phyloP scores from a whole-genome alignment of 108 stramenopile species.

The Cyclotella baltica region DNA sequence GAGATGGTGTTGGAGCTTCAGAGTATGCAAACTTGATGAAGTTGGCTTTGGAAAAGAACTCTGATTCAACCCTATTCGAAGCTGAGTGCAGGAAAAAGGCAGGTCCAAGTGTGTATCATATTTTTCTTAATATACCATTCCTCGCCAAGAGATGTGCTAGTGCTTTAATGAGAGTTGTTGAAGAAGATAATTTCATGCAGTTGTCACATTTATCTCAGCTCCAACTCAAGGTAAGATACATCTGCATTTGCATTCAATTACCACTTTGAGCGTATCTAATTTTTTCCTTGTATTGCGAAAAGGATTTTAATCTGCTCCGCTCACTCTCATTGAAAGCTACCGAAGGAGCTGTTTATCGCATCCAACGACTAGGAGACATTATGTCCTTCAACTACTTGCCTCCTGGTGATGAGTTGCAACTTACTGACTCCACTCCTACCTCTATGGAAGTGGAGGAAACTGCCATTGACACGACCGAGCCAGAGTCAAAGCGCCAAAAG shows the following conservation, averaged over 20 bases:
- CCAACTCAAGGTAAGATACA: constrained; percentile 48
- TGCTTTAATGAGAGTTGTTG: constrained; percentile 54
- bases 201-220: constrained; percentile 71
- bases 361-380: constrained; percentile 69
- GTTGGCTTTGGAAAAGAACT: constrained; percentile 45
- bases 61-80: constrained; percentile 66
- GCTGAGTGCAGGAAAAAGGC: constrained; percentile 58
- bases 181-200: constrained; percentile 63
- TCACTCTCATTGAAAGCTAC: constrained; percentile 62
- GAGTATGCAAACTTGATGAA: constrained; percentile 50
- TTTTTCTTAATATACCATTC: constrained; percentile 70
- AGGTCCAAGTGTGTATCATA: constrained; percentile 44
- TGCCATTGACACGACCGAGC: background rate
- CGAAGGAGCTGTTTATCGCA: constrained; percentile 68
- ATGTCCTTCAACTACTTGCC: constrained; percentile 81
- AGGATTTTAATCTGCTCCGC: constrained; percentile 66
- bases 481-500: constrained; percentile 2
- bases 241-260: background rate
- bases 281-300: background rate
- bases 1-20: constrained; percentile 41
- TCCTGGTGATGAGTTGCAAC: constrained; percentile 23
- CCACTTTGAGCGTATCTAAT: background rate
- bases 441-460: background rate
- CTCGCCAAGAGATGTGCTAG: constrained; percentile 73
- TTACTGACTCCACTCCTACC: background rate